Conservation (phyloP, 768 basidiomycete species). For the Rhodotorula sphaerocarpa region DNA sequence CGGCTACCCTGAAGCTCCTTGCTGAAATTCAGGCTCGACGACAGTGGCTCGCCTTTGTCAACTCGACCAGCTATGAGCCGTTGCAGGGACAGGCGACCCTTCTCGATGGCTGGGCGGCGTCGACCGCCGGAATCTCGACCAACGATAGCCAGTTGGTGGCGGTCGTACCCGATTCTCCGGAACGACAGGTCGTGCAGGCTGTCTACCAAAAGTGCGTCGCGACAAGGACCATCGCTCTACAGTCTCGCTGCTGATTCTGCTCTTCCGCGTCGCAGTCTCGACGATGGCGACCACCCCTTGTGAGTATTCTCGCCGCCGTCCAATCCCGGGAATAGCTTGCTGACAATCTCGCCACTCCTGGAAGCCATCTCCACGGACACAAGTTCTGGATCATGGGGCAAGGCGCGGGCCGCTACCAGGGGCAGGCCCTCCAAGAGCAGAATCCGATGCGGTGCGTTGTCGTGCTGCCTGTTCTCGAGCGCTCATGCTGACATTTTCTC, state of each 20-base stretch:
- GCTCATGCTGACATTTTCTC: too few relatives aligned
- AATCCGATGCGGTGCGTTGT: conserved; percentile 43
- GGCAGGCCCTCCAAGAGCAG: conserved; percentile 41
- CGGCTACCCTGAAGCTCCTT: too few relatives aligned
- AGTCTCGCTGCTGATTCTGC: too few relatives aligned
- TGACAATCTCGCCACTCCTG: too few relatives aligned
- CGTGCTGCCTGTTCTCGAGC: too few relatives aligned
- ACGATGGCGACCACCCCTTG: conserved; percentile 41
- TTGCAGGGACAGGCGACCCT: conserved; percentile 8
- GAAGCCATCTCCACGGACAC: conserved; percentile 1
- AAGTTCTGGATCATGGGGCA: conserved; percentile 41
- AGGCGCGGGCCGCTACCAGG: conserved; percentile 44
- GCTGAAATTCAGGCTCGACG: too few relatives aligned
- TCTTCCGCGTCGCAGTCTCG: too few relatives aligned
- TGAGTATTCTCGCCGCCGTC: too few relatives aligned
- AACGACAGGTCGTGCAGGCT: conserved; percentile 28
- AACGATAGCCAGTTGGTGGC: neutral
- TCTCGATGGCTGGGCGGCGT: neutral
- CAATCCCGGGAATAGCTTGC: too few relatives aligned
- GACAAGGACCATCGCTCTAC: too few relatives aligned
- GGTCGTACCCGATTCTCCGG: neutral
- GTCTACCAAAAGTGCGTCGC: conserved; percentile 36
- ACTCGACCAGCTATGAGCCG: conserved; percentile 4
- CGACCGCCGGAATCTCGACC: conserved; percentile 1
- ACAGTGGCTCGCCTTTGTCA: conserved; percentile 20